Evolutionary conservation across 2,329 filamentous ascomycete genomes (phyloP).

Genomic region (Rhynchosporium secalis): DNA sequence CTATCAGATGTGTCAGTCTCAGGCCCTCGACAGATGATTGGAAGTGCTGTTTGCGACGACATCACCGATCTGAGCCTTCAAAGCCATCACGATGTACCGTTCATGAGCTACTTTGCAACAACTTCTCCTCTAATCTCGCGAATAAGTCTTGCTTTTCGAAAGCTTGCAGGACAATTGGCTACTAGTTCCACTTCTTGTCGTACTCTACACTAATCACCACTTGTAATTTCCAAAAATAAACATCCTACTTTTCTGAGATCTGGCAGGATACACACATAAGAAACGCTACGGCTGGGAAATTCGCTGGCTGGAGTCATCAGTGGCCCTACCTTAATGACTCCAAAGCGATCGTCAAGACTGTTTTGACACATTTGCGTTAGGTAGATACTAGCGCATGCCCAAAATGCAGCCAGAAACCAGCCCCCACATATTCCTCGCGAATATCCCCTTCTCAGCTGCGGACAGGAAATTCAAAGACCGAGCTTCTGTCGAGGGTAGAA

Average conservation of each 20-base stretch:
- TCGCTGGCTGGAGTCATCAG: slow-evolving; percentile 9
- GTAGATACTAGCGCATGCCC: too few species aligned
- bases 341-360: not conserved
- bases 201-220: slow-evolving; percentile 17
- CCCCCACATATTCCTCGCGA: too few species aligned
- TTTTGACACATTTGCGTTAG: too few species aligned
- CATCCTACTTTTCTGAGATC: not conserved
- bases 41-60: not conserved
- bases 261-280: not conserved
- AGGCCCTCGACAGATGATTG: slow-evolving; percentile 36
- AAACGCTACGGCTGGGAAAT: slow-evolving; percentile 6
- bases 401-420: too few species aligned
- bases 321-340: not conserved
- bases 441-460: too few species aligned
- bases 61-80: not conserved
- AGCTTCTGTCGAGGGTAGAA: too few species aligned
- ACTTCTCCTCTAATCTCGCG: not conserved
- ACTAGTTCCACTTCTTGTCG: slow-evolving; percentile 13
- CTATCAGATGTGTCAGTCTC: slow-evolving; percentile 39
- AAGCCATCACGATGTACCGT: slow-evolving; percentile 8
- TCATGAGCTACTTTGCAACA: not conserved
- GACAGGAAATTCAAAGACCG: too few species aligned
- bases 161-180: not conserved
- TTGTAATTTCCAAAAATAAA: not conserved
- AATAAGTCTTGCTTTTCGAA: slow-evolving; percentile 1